Evolutionary conservation across 257 asterid genomes (phyloP).

Genomic region (Misopates orontium): DNA sequence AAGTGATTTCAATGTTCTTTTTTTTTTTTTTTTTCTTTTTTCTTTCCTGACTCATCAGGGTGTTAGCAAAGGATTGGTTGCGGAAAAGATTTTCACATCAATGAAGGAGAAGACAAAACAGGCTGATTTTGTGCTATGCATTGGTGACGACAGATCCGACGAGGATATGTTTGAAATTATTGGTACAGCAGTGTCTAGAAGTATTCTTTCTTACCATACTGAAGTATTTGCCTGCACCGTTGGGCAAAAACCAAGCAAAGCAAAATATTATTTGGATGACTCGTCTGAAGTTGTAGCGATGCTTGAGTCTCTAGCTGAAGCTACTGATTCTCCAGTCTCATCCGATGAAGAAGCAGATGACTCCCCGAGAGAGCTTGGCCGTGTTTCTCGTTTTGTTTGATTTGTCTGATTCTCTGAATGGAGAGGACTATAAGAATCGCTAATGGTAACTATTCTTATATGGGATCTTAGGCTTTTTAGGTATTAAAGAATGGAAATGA

Average conservation of each 20-base stretch:
- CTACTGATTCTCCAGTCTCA: constrained; percentile 59
- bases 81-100: constrained; percentile 72
- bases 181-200: constrained; percentile 54
- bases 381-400: constrained; percentile 36
- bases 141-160: constrained; percentile 91
- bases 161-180: constrained; percentile 88
- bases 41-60: constrained; percentile 46
- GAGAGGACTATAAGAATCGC: constrained; percentile 29
- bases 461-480: constrained; percentile 42
- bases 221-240: constrained; percentile 85
- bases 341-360: constrained; percentile 63
- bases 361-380: constrained; percentile 34
- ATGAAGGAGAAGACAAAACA: constrained; percentile 56
- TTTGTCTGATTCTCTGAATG: constrained; percentile 26
- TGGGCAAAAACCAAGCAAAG: constrained; percentile 91
- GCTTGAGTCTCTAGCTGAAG: constrained; percentile 89
- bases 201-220: constrained; percentile 52
- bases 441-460: constrained; percentile 33
- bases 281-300: constrained; percentile 67
- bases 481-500: constrained; percentile 35
- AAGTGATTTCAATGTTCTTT: constrained; percentile 4
- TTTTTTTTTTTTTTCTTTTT: not conserved
- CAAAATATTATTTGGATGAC: constrained; percentile 83
- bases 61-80: constrained; percentile 78
- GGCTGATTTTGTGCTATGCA: constrained; percentile 81